phyloP scores from a whole-genome alignment of 2,329 filamentous ascomycete species.

The Colletotrichum australisinense region DNA sequence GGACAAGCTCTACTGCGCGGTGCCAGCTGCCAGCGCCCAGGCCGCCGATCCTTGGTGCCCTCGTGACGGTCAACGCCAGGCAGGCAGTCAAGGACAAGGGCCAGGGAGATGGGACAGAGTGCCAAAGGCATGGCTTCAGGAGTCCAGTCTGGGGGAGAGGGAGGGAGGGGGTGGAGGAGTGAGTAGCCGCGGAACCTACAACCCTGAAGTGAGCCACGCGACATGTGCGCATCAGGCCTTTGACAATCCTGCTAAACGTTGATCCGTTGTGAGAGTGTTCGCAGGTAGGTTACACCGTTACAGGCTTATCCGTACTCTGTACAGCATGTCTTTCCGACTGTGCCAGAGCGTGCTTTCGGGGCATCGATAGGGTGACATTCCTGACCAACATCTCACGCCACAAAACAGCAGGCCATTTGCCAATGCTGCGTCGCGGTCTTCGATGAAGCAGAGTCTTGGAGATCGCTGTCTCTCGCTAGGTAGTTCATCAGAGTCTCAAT shows the following conservation, averaged over 20 bases:
- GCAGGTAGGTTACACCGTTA: background rate
- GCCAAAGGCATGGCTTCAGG: too few relatives aligned
- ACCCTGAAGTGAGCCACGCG: slow-evolving; percentile 16
- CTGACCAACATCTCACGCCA: background rate
- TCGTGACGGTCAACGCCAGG: slow-evolving; percentile 27
- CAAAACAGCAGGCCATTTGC: background rate
- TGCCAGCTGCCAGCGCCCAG: slow-evolving; percentile 28
- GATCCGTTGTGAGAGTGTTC: background rate
- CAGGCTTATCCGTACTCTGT: background rate
- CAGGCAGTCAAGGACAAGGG: background rate
- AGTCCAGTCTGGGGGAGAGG: too few relatives aligned
- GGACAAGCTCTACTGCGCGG: background rate
- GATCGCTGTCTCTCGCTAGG: background rate
- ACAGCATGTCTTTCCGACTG: background rate
- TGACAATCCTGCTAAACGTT: slow-evolving; percentile 8
- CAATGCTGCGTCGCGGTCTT: background rate
- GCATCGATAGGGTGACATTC: slow-evolving; percentile 1
- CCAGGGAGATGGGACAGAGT: background rate
- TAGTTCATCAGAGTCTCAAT: too few relatives aligned
- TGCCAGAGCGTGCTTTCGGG: background rate
- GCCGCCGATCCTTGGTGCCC: slow-evolving; percentile 21
- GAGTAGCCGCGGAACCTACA: slow-evolving; percentile 3
- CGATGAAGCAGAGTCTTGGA: background rate
- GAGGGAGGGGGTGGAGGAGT: background rate
- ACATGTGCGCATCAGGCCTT: slow-evolving; percentile 17